phyloP scores from a whole-genome alignment of 257 asterid species.

The Solanum gandarillasii region DNA sequence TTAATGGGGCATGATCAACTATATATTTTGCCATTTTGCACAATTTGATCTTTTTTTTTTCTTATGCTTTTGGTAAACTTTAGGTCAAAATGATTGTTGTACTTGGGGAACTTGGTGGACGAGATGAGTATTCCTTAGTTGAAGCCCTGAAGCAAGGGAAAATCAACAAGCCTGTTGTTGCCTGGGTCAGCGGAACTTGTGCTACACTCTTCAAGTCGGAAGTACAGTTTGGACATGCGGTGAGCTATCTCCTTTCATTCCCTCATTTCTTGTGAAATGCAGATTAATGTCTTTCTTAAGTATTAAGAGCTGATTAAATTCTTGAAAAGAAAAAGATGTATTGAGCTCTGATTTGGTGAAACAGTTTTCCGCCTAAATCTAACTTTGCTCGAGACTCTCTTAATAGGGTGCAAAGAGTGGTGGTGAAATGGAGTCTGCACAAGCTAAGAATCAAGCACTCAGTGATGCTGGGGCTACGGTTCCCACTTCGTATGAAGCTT shows the following conservation, averaged over 20 bases:
- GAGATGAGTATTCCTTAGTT: slow-evolving; percentile 94
- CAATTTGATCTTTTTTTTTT: neutral
- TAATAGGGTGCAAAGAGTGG: slow-evolving; percentile 98
- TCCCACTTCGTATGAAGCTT: slow-evolving; percentile 90
- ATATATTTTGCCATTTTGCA: neutral
- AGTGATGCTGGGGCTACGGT: slow-evolving; percentile 90
- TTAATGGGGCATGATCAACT: neutral
- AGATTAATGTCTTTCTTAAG: neutral
- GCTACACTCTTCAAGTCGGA: slow-evolving; percentile 95
- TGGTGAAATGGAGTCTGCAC: slow-evolving; percentile 98
- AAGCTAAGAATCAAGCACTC: slow-evolving; percentile 95
- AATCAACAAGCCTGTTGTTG: slow-evolving; percentile 90
- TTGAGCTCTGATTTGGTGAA: neutral
- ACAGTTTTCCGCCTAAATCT: neutral
- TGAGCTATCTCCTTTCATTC: slow-evolving; percentile 27
- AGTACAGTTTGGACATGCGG: slow-evolving; percentile 99
- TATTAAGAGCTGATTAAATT: neutral
- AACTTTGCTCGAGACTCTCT: neutral
- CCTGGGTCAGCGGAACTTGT: slow-evolving; percentile 99
- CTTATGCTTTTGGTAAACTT: neutral
- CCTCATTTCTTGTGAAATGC: neutral
- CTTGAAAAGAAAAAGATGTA: neutral
- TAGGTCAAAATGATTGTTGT: slow-evolving; percentile 93
- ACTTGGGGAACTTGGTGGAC: slow-evolving; percentile 99
- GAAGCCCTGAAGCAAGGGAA: slow-evolving; percentile 97